phyloP scores from a whole-genome alignment of 805 yeast genomes.

The Kodamaea kaohsiungensis region DNA sequence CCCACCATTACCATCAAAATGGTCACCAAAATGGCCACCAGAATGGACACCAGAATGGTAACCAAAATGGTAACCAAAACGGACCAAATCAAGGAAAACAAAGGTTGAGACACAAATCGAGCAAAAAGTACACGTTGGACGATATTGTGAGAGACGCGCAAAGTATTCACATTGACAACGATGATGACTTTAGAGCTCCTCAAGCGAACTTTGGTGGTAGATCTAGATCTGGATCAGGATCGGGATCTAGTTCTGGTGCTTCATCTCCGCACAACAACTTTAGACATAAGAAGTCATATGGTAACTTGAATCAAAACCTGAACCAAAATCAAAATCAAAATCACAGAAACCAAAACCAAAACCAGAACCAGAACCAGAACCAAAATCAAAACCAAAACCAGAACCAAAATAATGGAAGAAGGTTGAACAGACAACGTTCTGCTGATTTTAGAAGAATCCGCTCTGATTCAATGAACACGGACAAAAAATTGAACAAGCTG shows the following conservation, averaged over 20 bases:
- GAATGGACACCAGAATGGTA: no score
- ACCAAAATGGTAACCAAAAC: not conserved
- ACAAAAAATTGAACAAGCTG: constrained; percentile 12
- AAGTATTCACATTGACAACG: constrained; percentile 28
- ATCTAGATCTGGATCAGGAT: constrained; percentile 4
- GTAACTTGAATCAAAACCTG: not conserved
- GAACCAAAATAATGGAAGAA: constrained; percentile 11
- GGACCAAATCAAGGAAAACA: not conserved
- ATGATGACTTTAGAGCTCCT: constrained; percentile 12
- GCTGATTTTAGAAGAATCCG: constrained; percentile 12
- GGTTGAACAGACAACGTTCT: constrained; percentile 10
- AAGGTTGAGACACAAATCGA: constrained; percentile 2
- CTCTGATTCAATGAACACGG: constrained; percentile 10
- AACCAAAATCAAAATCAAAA: not conserved
- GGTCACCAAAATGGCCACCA: not conserved
- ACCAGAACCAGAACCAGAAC: not conserved
- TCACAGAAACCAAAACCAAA: not conserved
- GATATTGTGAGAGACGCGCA: constrained; percentile 32
- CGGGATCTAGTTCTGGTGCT: constrained; percentile 1
- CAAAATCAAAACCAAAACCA: not conserved
- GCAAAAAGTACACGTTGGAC: constrained; percentile 15
- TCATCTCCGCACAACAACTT: constrained; percentile 3
- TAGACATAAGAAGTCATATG: constrained; percentile 6
- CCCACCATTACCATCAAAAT: not conserved
- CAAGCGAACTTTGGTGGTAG: not conserved